A percentile compares a stretch with the other conserved stretches of the same genome.
Conservation (phyloP, 148 eudicot species). For the Pharnaceum exiguum region DNA sequence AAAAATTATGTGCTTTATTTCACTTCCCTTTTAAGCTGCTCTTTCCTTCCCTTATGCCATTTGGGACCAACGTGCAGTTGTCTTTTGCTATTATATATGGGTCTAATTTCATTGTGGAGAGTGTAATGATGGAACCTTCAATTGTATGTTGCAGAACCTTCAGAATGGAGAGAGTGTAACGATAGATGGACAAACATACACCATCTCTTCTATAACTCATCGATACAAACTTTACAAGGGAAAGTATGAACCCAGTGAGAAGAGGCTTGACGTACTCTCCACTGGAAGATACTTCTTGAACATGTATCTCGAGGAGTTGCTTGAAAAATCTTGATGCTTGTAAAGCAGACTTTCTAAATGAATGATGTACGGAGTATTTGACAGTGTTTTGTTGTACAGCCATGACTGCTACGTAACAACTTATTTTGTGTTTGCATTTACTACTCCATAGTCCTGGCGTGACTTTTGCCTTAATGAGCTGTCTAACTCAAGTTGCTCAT, state of each 20-base stretch:
- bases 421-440: no score
- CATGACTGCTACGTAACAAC: no score
- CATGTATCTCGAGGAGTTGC: conserved; percentile 63
- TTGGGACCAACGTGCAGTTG: background rate
- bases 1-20: no score
- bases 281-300: conserved; percentile 89
- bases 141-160: conserved; percentile 47
- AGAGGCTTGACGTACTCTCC: conserved; percentile 84
- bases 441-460: no score
- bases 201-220: conserved; percentile 79
- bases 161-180: conserved; percentile 93
- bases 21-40: no score
- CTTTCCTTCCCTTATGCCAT: no score
- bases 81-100: background rate
- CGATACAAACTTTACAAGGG: conserved; percentile 90
- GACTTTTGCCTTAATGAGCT: no score
- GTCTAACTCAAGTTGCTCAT: no score
- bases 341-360: no score
- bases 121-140: background rate
- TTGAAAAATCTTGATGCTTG: conserved; percentile 74
- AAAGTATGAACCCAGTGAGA: conserved; percentile 85
- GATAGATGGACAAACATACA: conserved; percentile 85
- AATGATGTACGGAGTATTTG: no score
- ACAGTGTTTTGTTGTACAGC: no score
- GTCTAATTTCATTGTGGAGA: background rate